These are phyloP conservation scores for Hanseniaspora gamundiae DNA, from an alignment of 1,139 yeast species.

Conservation along the genomic window DNA sequence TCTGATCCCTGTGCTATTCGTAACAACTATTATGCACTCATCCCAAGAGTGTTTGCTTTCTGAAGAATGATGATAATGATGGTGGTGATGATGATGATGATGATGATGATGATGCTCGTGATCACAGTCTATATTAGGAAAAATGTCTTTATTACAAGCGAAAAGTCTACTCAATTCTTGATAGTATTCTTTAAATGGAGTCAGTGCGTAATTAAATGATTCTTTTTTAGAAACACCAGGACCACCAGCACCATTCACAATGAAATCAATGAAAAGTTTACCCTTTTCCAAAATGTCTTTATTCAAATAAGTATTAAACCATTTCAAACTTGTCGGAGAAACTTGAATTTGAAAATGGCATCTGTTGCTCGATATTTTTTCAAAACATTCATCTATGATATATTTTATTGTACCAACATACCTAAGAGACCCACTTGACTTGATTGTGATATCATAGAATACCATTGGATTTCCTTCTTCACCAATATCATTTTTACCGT, in stretches of 20 bases:
- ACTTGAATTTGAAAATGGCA: conserved; percentile 17
- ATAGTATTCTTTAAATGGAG: conserved; percentile 21
- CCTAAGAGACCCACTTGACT: conserved; percentile 23
- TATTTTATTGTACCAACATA: conserved; percentile 24
- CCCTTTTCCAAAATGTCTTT: conserved; percentile 11
- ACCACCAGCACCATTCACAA: conserved; percentile 10
- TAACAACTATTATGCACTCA: conserved; percentile 21
- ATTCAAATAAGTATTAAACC: conserved; percentile 23
- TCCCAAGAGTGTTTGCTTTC: not conserved
- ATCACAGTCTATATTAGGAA: not conserved
- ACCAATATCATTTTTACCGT: not conserved
- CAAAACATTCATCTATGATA: conserved; percentile 18
- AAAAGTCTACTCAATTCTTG: conserved; percentile 12
- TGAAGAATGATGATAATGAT: not conserved
- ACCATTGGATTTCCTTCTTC: not conserved
- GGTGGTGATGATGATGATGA: not conserved
- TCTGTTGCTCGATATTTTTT: conserved; percentile 9
- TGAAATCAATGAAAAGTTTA: conserved; percentile 13
- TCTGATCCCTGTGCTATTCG: conserved; percentile 24
- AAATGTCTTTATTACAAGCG: not conserved
- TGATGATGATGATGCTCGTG: not conserved
- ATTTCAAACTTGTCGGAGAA: conserved; percentile 20
- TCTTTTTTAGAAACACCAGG: not conserved
- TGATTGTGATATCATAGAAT: conserved; percentile 11
- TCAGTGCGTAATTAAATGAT: conserved; percentile 15